Evolutionary conservation across 2,329 filamentous ascomycete species (phyloP), one percentile per base, ranked within the genome.

Genomic region (Fusarium dlaminii): DNA sequence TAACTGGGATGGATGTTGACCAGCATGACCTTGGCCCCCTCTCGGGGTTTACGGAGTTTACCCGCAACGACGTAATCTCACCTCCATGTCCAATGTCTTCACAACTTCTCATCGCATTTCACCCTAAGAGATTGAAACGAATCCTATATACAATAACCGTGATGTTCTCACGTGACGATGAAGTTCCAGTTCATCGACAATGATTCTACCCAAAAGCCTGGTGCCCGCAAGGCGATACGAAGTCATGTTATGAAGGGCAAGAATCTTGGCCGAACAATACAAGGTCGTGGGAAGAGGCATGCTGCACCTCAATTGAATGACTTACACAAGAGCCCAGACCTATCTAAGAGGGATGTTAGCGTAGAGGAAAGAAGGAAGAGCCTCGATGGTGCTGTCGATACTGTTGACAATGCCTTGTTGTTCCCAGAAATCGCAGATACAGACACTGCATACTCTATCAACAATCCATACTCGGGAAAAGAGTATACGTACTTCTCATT

Each of bases 211-310:
- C 52, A 54, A 14, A 63, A 43, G 7, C 58, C 70, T 17, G 49
- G 58, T n/a, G 46, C 67, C 5, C 69, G 74, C 8, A 68, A 62
- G 46, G 63, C 64, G 2, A 77, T 77, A 48, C 75, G 74, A 24
- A 66, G 74, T 22, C 74, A 76, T 75, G 75, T 77, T 11, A 77
- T 77, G 74, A 76, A 75, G 57, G 74, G 74, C 30, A 76, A 69
- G 52, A 77, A 77, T 43, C 34, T 69, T 24, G 75, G 75, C 4
- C 75, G 64, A 13, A 76, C 37, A 34, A 73, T 77, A 30, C 55
- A 63, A 27, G 70, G 70, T 3, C 72, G 75, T 22, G 75, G 74
- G 4, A 68, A 68, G 39, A 76, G 63, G 51, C 66, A 77, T 52
- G 74, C 72, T 22, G 39, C 49, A 27, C 20, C 34, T 11, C 32